Evolutionary conservation across 169 alveolate species (phyloP).

Genomic region (Nephromyces sp.): DNA sequence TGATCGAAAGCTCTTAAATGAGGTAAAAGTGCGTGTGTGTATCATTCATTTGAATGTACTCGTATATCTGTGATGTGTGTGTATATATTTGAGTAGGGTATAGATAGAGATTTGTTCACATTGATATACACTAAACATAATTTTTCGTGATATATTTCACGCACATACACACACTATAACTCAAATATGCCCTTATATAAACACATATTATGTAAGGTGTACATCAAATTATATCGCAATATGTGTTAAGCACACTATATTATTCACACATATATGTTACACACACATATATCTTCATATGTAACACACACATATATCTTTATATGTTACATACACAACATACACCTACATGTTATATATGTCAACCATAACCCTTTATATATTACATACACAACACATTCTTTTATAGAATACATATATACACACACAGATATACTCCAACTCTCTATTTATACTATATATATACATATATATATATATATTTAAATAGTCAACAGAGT

Average conservation of each 20-base stretch:
- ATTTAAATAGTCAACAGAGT: not conserved
- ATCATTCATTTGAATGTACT: no score
- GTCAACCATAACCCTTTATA: not conserved
- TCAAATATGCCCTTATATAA: not conserved
- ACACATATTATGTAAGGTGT: not conserved
- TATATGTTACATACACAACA: not conserved
- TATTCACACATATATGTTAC: no score
- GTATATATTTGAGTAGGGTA: not conserved
- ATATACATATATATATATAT: not conserved
- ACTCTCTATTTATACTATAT: no score
- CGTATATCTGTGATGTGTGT: no score
- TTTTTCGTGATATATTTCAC: not conserved
- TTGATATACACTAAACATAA: not conserved
- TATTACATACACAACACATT: not conserved
- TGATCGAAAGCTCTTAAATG: constrained; percentile 21
- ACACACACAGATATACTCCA: not conserved
- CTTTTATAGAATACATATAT: not conserved
- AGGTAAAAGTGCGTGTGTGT: no score
- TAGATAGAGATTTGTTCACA: not conserved
- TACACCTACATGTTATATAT: not conserved
- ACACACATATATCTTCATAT: not conserved
- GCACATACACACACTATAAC: not conserved
- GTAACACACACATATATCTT: not conserved
- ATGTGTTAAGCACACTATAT: no score
- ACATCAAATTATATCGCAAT: no score